Base-by-base conservation (phyloP, 768 basidiomycete genomes). In the Peribolospora baueri region DNA sequence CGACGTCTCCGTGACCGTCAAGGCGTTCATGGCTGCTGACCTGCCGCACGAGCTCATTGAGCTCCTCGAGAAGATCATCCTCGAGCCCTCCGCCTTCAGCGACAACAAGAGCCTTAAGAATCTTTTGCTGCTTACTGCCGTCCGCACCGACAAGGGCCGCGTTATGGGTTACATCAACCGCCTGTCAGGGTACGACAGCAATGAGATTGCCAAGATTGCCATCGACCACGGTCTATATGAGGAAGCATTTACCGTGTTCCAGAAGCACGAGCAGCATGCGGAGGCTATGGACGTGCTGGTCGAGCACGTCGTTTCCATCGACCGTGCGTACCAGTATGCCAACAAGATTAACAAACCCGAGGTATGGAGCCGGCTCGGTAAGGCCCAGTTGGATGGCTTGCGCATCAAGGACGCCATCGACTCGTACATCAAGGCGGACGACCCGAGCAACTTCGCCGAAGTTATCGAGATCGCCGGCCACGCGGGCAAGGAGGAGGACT, bases 371-470 rank as follows among this genome's bases (percentile, higher is more conserved):
- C 71, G 93, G 52, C 76, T 98, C 60, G 93, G 84, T n/a, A 98
- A 98, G 68, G 93, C 93, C 25, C 93, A 98, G 67, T 76, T 98
- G 51, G 93, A 98, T 65, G 93, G 93, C 60, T 76, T 97, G 52
- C 84, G 93, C 47, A 84, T 98, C 71, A 97, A 95, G 70, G 91
- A 98, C 63, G 79, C 91, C 9, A 95, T 98, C 61, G 87, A 97
- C 64, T 95, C 91, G 38, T 97, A 97, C 68, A 88, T 91, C 77
- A 90, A 88, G 73, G 87, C 91, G 10, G 81, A 84, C 63, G 91
- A 97, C 66, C 81, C 91, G 4, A 76, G 81, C 47, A 95, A 97
- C 73, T 97, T 83, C 61, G 74, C 74, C 8, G 91, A 97, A 67
- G 86, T 95, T 63, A 86, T 90, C 61, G 93, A 98, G 68, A 95